Evolutionary conservation across 2,329 filamentous ascomycete species (phyloP).

Genomic region (Penicillium nordicum): DNA sequence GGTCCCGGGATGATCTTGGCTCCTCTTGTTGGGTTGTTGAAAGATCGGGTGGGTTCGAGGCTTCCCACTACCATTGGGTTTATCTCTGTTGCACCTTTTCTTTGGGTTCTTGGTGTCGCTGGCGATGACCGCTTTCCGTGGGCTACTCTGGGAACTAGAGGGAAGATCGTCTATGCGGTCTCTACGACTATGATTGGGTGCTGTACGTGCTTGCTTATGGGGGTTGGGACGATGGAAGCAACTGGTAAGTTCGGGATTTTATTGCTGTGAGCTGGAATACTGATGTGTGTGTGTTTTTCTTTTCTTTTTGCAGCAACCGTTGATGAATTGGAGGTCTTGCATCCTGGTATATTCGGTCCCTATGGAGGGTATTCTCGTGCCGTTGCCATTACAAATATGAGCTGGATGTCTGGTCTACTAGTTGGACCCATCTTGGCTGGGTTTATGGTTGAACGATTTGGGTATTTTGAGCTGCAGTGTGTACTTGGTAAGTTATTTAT

Average conservation of each 20-base stretch:
- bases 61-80: slow-evolving; percentile 2
- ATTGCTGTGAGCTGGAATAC: not conserved
- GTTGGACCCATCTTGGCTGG: slow-evolving; percentile 17
- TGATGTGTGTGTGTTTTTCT: not conserved
- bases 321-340: slow-evolving; percentile 9
- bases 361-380: slow-evolving; percentile 24
- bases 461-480: slow-evolving; percentile 17
- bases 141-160: not conserved
- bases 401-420: slow-evolving; percentile 20
- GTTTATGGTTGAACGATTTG: slow-evolving; percentile 11
- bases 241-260: not conserved
- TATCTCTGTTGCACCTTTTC: not conserved
- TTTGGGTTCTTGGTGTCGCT: slow-evolving; percentile 3
- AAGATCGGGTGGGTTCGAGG: slow-evolving; percentile 3
- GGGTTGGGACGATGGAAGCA: slow-evolving; percentile 7
- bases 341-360: slow-evolving; percentile 22
- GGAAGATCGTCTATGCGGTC: not conserved
- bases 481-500: slow-evolving; percentile 1
- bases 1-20: slow-evolving; percentile 9
- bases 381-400: slow-evolving; percentile 20
- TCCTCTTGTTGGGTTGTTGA: slow-evolving; percentile 3
- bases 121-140: slow-evolving; percentile 3
- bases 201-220: slow-evolving; percentile 7
- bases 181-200: slow-evolving; percentile 6
- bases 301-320: slow-evolving; percentile 7